Evolutionary conservation across 345 rosid species (phyloP).

Genomic region (Tarenaya hassleriana): DNA sequence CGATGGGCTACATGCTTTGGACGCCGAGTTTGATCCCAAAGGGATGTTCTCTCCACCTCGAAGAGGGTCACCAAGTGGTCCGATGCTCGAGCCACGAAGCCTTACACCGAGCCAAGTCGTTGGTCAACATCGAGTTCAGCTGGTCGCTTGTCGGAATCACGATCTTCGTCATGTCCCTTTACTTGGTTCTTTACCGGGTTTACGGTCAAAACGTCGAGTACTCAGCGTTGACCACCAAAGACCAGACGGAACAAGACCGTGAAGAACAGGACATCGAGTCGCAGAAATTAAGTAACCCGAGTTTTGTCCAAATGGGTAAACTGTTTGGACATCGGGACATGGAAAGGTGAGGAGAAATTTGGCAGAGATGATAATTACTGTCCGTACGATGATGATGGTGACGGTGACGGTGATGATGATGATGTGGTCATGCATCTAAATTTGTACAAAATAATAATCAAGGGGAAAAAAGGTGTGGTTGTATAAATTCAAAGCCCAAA

Average conservation of each 20-base stretch:
- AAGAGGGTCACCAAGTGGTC: conserved; percentile 65
- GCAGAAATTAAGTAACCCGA: conserved; percentile 18
- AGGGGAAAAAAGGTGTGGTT: neutral
- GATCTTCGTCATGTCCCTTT: conserved; percentile 35
- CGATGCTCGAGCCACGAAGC: conserved; percentile 47
- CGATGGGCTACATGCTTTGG: conserved; percentile 76
- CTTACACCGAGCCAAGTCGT: conserved; percentile 64
- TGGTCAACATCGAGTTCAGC: conserved; percentile 65
- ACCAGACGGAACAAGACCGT: conserved; percentile 28
- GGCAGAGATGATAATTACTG: too few species aligned
- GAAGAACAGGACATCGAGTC: conserved; percentile 47
- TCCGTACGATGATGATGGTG: too few species aligned
- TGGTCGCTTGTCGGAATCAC: conserved; percentile 46
- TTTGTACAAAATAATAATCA: conserved; percentile 3
- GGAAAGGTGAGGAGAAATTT: conserved; percentile 26
- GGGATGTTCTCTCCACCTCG: conserved; percentile 53
- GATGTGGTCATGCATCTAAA: neutral
- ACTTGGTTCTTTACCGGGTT: conserved; percentile 30
- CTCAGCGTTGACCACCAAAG: conserved; percentile 29
- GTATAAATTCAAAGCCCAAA: neutral
- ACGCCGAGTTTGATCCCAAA: conserved; percentile 56
- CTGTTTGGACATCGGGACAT: conserved; percentile 29
- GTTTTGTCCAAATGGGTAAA: conserved; percentile 35
- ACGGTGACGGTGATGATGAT: neutral
- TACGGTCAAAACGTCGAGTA: conserved; percentile 34